Evolutionary conservation across 1,284 basidiomycete genomes (phyloP).

Genomic region (Rhizoctonia solani): DNA sequence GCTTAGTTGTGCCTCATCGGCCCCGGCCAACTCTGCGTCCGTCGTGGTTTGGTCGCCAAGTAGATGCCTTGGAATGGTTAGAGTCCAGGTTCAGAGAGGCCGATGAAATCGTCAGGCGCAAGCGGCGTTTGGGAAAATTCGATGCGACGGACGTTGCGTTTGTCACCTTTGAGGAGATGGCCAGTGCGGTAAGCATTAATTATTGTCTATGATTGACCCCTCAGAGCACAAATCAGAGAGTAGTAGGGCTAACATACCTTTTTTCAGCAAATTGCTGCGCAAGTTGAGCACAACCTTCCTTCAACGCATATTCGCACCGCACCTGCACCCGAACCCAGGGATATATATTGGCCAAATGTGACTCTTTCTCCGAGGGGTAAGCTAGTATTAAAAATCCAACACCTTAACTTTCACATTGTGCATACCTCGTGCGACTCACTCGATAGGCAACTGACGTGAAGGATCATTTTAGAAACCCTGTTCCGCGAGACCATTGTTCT

Average conservation of each 20-base stretch:
- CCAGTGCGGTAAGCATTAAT: slow-evolving; percentile 73
- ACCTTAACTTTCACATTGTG: background rate
- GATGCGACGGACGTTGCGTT: slow-evolving; percentile 84
- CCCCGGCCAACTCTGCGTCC: slow-evolving; percentile 70
- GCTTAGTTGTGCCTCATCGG: slow-evolving; percentile 73
- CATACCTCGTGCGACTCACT: background rate
- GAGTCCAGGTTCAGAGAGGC: slow-evolving; percentile 75
- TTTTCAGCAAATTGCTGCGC: slow-evolving; percentile 83
- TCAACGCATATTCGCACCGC: slow-evolving; percentile 67
- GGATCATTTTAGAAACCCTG: slow-evolving; percentile 42
- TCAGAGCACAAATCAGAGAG: no score
- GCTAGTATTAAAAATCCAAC: background rate
- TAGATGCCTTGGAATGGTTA: slow-evolving; percentile 85
- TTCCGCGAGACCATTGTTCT: slow-evolving; percentile 74
- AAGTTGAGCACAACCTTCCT: slow-evolving; percentile 75
- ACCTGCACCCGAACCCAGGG: slow-evolving; percentile 90
- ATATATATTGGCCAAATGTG: slow-evolving; percentile 94
- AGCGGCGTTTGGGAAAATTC: slow-evolving; percentile 69
- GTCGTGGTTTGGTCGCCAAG: slow-evolving; percentile 65
- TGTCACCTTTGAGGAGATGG: slow-evolving; percentile 96
- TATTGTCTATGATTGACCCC: background rate
- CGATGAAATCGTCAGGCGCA: slow-evolving; percentile 77
- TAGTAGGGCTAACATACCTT: background rate
- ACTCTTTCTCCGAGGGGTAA: slow-evolving; percentile 58
- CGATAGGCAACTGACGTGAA: background rate